Base-by-base conservation (phyloP, 2,329 filamentous ascomycete species). In the Claviceps sp. region DNA sequence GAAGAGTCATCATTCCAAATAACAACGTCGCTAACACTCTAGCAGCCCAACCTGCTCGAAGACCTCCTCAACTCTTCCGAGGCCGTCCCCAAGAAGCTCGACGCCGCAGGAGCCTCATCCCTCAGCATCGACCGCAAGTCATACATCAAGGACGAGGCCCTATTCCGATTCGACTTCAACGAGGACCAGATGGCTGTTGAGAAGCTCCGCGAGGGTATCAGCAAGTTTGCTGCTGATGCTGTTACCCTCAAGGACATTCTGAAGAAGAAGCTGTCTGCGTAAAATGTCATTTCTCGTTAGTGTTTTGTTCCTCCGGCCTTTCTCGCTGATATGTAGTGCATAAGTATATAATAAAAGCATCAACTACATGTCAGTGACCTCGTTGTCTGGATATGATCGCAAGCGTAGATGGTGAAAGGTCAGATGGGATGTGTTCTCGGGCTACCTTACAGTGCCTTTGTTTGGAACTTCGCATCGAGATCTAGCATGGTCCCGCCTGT, bases 161-260 rank as follows among this genome's bases (percentile, higher is more conserved):
- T 73, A 48, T 98, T 97, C 90, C 89, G 93, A 71, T 98, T 96
- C 78, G 87, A 90, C 74, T 95, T 98, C 84, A 98, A 98, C 81
- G 93, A 98, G 81, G 89, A 98, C 67, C 86, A 91, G 72, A 98
- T 98, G 93, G 93, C 88, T 58, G 89, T 95, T 60, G 90, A 97
- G 85, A 98, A 98, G 86, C 84, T 98, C 63, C 87, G 90, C 57
- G 93, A 98, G 76, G 93, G 93, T 74, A 98, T 98, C 79, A 94
- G 88, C 79, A 96, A 96, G 78, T 98, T 98, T 67, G 91, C 93
- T 54, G 93, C 93, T 62, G 93, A 98, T 67, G 90, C 93, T 61
- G 75, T 90, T 60, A 95, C 89, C 55, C 84, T 98, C 63, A 97
- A 97, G 86, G 79, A 81, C 58, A 90, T 95, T 65, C 79, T 98